Base-by-base conservation (phyloP, 2,329 filamentous ascomycete genomes). In the Zopfia rhizophila region DNA sequence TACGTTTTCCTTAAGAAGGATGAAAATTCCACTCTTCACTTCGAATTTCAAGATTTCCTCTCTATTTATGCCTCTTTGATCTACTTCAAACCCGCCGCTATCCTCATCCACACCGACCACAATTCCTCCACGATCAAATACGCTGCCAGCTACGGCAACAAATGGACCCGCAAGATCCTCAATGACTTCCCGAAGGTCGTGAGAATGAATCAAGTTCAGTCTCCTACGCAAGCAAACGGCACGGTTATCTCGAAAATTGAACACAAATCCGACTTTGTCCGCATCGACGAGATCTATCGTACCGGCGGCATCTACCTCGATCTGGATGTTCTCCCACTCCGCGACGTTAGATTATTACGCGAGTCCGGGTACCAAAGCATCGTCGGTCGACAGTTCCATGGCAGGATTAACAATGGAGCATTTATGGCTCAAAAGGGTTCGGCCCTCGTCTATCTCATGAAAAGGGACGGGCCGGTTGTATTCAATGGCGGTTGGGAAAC, bases 71-170 rank as follows among this genome's bases (percentile, higher is more conserved):
- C 49, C 4, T 51, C 54, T 4, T 31, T 50, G 7, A 24, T 57
- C 25, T 54, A 51, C 41, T 38, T 60, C 37, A 46, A 52, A 4
- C 51, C 58, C 3, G 39, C 38, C 3, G 29, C 43, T n/a, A 51
- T 61, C 24, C 58, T 53, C 49, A 56, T 62, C 18, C 57, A 61
- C 48, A 56, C 53, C 45, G 58, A 63, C 40, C 55, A 36, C 54
- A 59, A 46, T 32, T 40, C 40, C 14, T 45, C 38, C 7, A 38
- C 55, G 13, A 51, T 58, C 11, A 36, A 14, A n/a, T 24, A 45
- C n/a, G 57, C 55, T 8, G 33, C 40, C 11, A 2, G 11, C 12
- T 25, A 33, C 3, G 53, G 56, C 18, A 45, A 43, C 28, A 44
- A 24, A 16, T 61, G 55, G 58, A 55, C 60, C 16, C 51, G 46